Evolutionary conservation across 257 asterid genomes (phyloP), one percentile per base, ranked within the genome.

Genomic region (Lycium ferocissimum): DNA sequence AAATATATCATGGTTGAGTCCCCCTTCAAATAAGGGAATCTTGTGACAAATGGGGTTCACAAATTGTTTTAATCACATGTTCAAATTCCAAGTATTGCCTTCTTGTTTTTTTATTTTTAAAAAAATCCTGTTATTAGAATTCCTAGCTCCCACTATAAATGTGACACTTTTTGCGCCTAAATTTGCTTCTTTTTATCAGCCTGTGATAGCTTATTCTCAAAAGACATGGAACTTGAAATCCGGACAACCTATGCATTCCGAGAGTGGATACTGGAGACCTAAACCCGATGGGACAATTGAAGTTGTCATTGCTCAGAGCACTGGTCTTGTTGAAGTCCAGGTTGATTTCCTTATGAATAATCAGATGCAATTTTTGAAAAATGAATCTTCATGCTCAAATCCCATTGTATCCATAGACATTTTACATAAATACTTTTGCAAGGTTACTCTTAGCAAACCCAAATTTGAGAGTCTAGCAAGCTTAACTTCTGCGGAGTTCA

Each of bases 271-370:
- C 56, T 93, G 95, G 94, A 86, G 94, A 58, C 94, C 94, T 9
- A 93, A 94, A 82, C 87, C 80, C 33, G 97, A 92, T 17, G 98
- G 97, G 1, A 84, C 93, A 10, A 26, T 26, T 26, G 33, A 26
- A 86, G 93, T 92, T 56, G 95, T 93, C 54, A 88, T 94, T 61
- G 95, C 98, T 26, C 98, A 94, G 88, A 94, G 98, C 92, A 94
- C 95, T 33, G 98, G 94, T 56, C 89, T 94, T 1, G 97, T 88
- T 76, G 98, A 94, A 89, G 33, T 26, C 33, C 33, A 26, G 92
- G 96, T 26, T 92, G 83, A 33, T 20, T 0, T 11, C 12, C 33
- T 71, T 37, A 26, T 26, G 15, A 76, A 5, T 33, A 66, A 66
- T 37, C 2, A 69, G 6, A 37, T 69, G 51, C 6, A 26, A 33